A percentile compares a stretch with the other conserved stretches of the same genome.
These are phyloP conservation scores for Aspergillus asperescens DNA, from an alignment of 495 filamentous ascomycete genomes.

Conservation along the genomic window DNA sequence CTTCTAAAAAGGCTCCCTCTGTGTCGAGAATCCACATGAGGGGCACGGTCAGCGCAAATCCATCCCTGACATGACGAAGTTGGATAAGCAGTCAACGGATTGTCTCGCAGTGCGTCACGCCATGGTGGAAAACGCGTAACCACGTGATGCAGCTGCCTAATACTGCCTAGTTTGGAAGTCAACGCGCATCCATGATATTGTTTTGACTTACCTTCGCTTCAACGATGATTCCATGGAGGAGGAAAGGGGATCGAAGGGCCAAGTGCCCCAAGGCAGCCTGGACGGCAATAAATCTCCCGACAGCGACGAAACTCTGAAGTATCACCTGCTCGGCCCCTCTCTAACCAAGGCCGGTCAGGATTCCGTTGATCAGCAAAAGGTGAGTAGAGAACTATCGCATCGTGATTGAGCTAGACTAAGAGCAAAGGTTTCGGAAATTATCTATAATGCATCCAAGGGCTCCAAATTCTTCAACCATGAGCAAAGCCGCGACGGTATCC, in stretches of 20 bases:
- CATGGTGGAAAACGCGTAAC: constrained; percentile 26
- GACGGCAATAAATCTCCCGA: constrained; percentile 3
- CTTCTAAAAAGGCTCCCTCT: constrained; percentile 40
- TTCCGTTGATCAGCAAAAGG: constrained; percentile 85
- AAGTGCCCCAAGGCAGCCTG: constrained; percentile 17
- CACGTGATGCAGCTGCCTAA: constrained; percentile 36
- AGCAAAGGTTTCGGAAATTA: constrained; percentile 80
- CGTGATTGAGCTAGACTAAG: neutral
- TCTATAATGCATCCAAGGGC: constrained; percentile 93
- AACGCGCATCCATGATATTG: neutral
- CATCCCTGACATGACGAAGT: neutral
- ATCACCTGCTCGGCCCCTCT: constrained; percentile 81
- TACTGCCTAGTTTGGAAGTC: constrained; percentile 24
- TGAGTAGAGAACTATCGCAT: constrained; percentile 32
- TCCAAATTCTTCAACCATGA: constrained; percentile 97
- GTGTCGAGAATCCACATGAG: constrained; percentile 47
- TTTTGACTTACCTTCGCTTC: neutral
- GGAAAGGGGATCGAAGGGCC: constrained; percentile 25
- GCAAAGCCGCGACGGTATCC: constrained; percentile 69
- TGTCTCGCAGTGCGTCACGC: neutral
- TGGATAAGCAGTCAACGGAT: neutral
- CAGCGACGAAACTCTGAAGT: constrained; percentile 55
- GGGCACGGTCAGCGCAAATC: constrained; percentile 6
- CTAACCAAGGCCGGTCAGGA: constrained; percentile 94
- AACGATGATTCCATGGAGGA: constrained; percentile 14